Evolutionary conservation across 2,329 filamentous ascomycete species (phyloP), one percentile per base, ranked within the genome.

Genomic region (Triangularia verruculosa): DNA sequence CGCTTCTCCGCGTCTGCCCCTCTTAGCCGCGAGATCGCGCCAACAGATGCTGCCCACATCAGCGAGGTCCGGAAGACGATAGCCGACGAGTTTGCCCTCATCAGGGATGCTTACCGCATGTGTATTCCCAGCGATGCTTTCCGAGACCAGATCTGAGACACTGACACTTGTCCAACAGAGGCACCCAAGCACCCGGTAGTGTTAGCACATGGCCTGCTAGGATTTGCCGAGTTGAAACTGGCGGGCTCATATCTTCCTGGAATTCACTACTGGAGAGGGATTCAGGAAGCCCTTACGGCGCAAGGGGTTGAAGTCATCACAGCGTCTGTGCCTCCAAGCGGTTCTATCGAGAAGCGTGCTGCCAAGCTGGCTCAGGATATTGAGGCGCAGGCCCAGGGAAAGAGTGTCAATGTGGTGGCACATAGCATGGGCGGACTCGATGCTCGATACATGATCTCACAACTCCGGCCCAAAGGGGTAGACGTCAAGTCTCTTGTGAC

Each of bases 391-490:
- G 79, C 82, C 1, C 69, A 74, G 22, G 79, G 79, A 17, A 78
- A 76, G 65, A 85, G 88, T 58, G 91, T 97, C 68, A 92, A 91
- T 72, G 90, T 97, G 64, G 81, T 93, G 20, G 86, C 86, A 47
- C 90, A 93, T 76, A 85, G 81, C 68, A 88, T 88, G 86, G 86
- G 87, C 56, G 86, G 87, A 1, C 78, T 89, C 3, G 87, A 89
- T 72, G 83, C 86, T 9, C 79, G 87, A 54, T 87, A 87, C 73
- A 87, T 89, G 85, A 84, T 89, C 60, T 84, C 85, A 22, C 78
- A 79, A 58, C 77, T 88, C 12, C 76, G 76, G 51, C 83, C 82
- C 0, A 72, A 75, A 24, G 74, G 77, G 47, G 76, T 85, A 20
- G 72, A 76, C 17, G 81, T 86, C 57, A 77, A 78, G 27, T 81